Conservation (phyloP, 805 yeast genomes). For the Hanseniaspora clermontiae region DNA sequence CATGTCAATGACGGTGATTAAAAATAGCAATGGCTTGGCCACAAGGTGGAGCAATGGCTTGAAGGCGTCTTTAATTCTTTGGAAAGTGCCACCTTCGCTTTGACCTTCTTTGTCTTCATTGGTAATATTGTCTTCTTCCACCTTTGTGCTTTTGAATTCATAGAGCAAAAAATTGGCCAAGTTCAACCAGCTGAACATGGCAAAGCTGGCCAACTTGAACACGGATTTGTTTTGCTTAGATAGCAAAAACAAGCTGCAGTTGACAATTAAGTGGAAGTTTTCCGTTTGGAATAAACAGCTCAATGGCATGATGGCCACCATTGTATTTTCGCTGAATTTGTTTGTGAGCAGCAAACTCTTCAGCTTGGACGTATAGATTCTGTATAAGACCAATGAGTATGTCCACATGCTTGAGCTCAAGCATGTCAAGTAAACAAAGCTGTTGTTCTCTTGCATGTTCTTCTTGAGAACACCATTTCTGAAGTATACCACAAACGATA, state of each 20-base stretch:
- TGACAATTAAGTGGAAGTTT: slow-evolving; percentile 16
- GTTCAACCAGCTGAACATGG: slow-evolving; percentile 15
- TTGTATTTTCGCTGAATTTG: not conserved
- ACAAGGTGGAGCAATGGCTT: slow-evolving; percentile 5
- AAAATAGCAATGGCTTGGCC: not conserved
- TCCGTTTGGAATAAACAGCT: slow-evolving; percentile 15
- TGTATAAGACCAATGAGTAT: slow-evolving; percentile 3
- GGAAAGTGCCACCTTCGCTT: not conserved
- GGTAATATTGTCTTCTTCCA: not conserved
- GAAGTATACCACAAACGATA: not conserved
- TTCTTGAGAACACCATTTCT: not conserved
- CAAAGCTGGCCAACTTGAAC: slow-evolving; percentile 16
- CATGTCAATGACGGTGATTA: slow-evolving; percentile 5
- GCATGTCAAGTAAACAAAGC: not conserved
- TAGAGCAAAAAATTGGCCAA: slow-evolving; percentile 10
- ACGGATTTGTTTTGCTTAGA: slow-evolving; percentile 4
- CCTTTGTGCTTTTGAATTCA: not conserved
- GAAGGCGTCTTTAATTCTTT: slow-evolving; percentile 3
- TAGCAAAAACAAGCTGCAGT: slow-evolving; percentile 12
- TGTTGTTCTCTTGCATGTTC: not conserved
- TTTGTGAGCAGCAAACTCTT: not conserved
- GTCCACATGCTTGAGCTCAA: slow-evolving; percentile 6
- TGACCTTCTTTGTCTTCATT: not conserved
- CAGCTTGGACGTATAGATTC: slow-evolving; percentile 2
- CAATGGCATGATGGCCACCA: slow-evolving; percentile 14